Evolutionary conservation across 1,284 basidiomycete genomes (phyloP).

Genomic region (Cerioporus squamosus): DNA sequence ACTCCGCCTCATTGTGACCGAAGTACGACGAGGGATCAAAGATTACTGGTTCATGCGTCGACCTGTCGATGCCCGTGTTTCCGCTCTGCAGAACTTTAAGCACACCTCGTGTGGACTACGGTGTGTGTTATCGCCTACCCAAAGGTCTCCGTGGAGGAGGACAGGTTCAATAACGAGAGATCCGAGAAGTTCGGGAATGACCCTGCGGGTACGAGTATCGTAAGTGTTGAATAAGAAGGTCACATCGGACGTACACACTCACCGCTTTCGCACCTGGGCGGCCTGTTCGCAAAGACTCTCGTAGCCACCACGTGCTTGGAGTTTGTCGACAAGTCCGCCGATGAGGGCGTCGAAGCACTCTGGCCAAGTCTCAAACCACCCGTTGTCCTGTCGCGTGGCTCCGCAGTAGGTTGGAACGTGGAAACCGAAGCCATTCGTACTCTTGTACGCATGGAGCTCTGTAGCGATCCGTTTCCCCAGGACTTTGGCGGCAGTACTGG

Average conservation of each 20-base stretch:
- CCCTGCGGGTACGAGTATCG: too few species aligned
- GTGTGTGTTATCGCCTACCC: conserved; percentile 54
- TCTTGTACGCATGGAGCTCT: conserved; percentile 64
- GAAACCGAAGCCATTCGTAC: conserved; percentile 72
- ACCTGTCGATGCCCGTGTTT: conserved; percentile 65
- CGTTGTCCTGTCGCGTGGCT: conserved; percentile 75
- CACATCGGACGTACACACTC: conserved; percentile 29
- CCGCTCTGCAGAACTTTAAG: conserved; percentile 57
- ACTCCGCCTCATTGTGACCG: conserved; percentile 90
- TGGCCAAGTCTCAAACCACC: conserved; percentile 77
- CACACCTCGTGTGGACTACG: neutral
- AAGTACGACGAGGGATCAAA: conserved; percentile 86
- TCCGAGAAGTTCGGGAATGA: conserved; percentile 75
- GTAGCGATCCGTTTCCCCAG: conserved; percentile 69
- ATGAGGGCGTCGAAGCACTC: conserved; percentile 73
- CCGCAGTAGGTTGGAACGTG: conserved; percentile 82
- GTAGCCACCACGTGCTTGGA: conserved; percentile 51
- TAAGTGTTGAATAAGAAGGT: neutral
- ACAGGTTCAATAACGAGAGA: conserved; percentile 70
- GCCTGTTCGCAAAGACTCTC: conserved; percentile 57
- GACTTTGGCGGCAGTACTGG: conserved; percentile 46
- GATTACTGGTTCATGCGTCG: conserved; percentile 67
- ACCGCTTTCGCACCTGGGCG: conserved; percentile 61
- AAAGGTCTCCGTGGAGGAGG: conserved; percentile 86
- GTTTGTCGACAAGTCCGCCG: conserved; percentile 61